Evolutionary conservation across 2,329 filamentous ascomycete species (phyloP), one percentile per base, ranked within the genome.

Genomic region (Exophiala oligosperma): DNA sequence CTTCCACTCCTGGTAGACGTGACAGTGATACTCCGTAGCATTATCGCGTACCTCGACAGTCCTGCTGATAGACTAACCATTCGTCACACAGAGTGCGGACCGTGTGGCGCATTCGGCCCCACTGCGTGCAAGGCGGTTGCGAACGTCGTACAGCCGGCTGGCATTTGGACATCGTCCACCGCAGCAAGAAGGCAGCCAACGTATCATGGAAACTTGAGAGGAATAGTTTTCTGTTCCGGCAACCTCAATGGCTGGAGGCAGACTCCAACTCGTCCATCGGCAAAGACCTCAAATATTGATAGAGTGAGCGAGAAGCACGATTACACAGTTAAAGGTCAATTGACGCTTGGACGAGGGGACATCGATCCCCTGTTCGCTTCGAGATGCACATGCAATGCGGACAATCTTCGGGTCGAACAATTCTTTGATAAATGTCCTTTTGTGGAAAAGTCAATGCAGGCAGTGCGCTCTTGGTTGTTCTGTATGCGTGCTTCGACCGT

Each of bases 111-210:
- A 54, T 41, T 47, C 56, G 29, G 23, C 38, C 7, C 28, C 49
- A 54, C 46, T 47, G 59, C 38, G 14, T 44, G n/a, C 28, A 56
- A 49, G 14, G 46, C 35, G 28, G 41, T 51, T 26, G 49, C 41
- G 29, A 52, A 47, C 40, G 56, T 59, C 21, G 49, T 44, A 62
- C 56, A 59, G 50, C 53, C 53, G 56, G 50, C 47, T 55, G 54
- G 48, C 52, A 56, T 59, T 58, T 49, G 32, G 60, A 62, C 60
- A 59, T 49, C 52, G 57, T 49, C 54, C 60, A 62, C 60, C 37
- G 48, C 60, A 54, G 52, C 35, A 59, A 37, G 40, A 40, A 52
- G 44, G 49, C 52, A 38, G 54, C 52, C 55, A 38, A 17, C 21
- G 51, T 59, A 23, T 53, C 46, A 51, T 49, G 51, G 54, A 57